These are phyloP conservation scores for Fusarium pininemorale DNA, from an alignment of 2,329 filamentous ascomycete genomes.

Conservation along the genomic window DNA sequence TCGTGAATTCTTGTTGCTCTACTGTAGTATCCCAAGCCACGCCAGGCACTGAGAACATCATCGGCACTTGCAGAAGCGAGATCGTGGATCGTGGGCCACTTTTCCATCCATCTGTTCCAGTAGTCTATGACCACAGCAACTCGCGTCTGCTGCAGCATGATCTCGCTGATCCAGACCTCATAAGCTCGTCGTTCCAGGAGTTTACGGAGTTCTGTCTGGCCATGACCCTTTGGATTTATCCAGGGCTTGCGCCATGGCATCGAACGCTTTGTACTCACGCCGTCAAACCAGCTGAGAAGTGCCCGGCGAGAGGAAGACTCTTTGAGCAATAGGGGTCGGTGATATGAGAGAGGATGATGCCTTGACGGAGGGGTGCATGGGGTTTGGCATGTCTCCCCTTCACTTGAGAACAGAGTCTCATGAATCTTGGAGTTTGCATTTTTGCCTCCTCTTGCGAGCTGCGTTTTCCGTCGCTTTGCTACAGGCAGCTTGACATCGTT, in stretches of 20 bases:
- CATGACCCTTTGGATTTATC: slow-evolving; percentile 54
- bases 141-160: slow-evolving; percentile 74
- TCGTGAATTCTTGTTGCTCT: slow-evolving; percentile 69
- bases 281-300: slow-evolving; percentile 63
- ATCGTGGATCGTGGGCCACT: slow-evolving; percentile 67
- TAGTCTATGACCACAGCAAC: slow-evolving; percentile 70
- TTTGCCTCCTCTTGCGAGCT: slow-evolving; percentile 21
- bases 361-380: slow-evolving; percentile 35
- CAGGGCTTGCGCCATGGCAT: slow-evolving; percentile 70
- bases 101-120: slow-evolving; percentile 69
- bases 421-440: slow-evolving; percentile 19
- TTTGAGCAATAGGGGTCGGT: slow-evolving; percentile 60
- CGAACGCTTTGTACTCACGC: slow-evolving; percentile 55
- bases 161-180: slow-evolving; percentile 73
- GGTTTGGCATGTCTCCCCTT: neutral
- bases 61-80: slow-evolving; percentile 63
- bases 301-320: slow-evolving; percentile 44
- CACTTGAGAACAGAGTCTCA: slow-evolving; percentile 24
- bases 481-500: slow-evolving; percentile 28
- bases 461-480: slow-evolving; percentile 37
- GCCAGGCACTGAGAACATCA: slow-evolving; percentile 68
- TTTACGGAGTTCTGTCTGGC: slow-evolving; percentile 49
- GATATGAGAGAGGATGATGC: slow-evolving; percentile 55
- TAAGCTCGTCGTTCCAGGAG: slow-evolving; percentile 65
- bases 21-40: slow-evolving; percentile 71